Evolutionary conservation across 2,329 filamentous ascomycete genomes (phyloP), one percentile per base, ranked within the genome.

Genomic region (Byssoonygena ceratinophila): DNA sequence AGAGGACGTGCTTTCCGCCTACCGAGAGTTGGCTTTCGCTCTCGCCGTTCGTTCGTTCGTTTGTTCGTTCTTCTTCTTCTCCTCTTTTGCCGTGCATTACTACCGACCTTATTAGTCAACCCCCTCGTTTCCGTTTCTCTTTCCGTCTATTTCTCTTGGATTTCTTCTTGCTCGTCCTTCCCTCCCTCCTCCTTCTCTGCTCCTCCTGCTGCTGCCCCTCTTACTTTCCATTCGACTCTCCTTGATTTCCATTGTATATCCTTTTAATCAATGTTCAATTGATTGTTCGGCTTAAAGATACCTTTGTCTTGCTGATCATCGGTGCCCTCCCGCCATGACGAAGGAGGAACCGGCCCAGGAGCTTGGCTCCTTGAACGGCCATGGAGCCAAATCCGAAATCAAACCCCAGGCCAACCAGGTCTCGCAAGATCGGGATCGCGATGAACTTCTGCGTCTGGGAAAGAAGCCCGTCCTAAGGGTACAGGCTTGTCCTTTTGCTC

Each of bases 381-480:
- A 51, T 51, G 40, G 40, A 45, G 5, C 39, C 40, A 51, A 51
- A 51, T 27, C 22, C 8, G 49, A 31, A 16, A 18, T 45, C 29
- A 51, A 23, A 46, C n/a, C 41, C 23, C 22, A 46, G 29, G 22
- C 41, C 5, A 46, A 16, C 20, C 23, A 41, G n/a, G 14, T 46
- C 23, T 52, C 55, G 8, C 46, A 53, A 16, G 56, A 57, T 36
- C 44, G 49, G 34, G 69, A 71, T 54, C 60, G 57, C 37, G 64
- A 62, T 51, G 62, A 62, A n/a, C 60, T 72, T 32, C 66, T 66
- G 16, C 57, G 67, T 16, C 62, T 72, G 8, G 69, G 70, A 47
- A 72, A 72, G 61, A 71, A 70, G 56, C 68, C 68, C 56, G 67
- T 70, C 34, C 63, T 72, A 37, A 65, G 69, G 55, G 64, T 68